Evolutionary conservation across 495 filamentous ascomycete species (phyloP).

Genomic region (Glarea lozoyensis): DNA sequence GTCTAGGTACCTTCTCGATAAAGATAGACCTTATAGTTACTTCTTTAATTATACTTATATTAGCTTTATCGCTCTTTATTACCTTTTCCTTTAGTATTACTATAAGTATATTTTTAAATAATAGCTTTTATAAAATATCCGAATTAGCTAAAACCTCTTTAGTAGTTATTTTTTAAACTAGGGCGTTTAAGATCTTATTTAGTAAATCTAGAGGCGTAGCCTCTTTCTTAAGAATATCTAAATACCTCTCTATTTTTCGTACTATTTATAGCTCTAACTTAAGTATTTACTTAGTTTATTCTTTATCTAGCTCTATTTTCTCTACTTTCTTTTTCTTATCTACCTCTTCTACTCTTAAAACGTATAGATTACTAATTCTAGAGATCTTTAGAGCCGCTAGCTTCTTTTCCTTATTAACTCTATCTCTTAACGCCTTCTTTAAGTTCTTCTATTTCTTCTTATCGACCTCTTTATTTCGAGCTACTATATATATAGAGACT

Average conservation of each 20-base stretch:
- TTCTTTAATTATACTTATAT: not conserved
- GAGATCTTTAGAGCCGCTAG: not conserved
- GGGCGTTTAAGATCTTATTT: not conserved
- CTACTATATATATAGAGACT: not conserved
- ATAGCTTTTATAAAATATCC: not conserved
- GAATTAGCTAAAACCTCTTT: not conserved
- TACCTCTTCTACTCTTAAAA: slow-evolving; percentile 8
- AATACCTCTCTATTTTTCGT: not conserved
- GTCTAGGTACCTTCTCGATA: not conserved
- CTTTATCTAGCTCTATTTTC: slow-evolving; percentile 1
- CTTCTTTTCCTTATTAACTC: not conserved
- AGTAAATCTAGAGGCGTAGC: not conserved
- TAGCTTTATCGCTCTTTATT: not conserved
- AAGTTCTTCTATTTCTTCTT: not conserved
- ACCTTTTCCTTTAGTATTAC: not conserved
- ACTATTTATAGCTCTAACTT: not conserved
- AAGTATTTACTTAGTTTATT: not conserved
- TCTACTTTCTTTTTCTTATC: slow-evolving; percentile 13
- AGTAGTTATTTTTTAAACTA: not conserved
- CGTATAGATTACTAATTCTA: not conserved
- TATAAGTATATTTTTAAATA: not conserved
- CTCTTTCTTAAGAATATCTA: not conserved
- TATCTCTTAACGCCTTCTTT: not conserved
- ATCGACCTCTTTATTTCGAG: not conserved
- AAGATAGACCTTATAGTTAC: not conserved